A percentile compares a stretch with the other conserved stretches of the same genome.
Conservation (phyloP, 768 basidiomycete genomes). For the Tricholoma bakamatsutake region DNA sequence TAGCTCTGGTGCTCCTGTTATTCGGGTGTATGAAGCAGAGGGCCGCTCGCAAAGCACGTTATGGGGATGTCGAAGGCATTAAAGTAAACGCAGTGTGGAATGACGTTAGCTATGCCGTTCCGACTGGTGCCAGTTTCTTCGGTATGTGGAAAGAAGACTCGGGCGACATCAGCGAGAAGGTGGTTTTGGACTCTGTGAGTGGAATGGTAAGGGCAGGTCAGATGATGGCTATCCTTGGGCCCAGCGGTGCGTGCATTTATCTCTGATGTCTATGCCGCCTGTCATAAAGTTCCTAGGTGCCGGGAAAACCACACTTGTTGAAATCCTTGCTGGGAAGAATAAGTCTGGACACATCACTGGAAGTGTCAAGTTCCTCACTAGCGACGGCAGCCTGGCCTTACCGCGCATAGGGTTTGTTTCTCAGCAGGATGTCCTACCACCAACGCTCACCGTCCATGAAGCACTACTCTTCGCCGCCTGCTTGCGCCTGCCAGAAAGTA, state of each 20-base stretch:
- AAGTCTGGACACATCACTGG: slow-evolving; percentile 73
- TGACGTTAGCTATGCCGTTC: slow-evolving; percentile 61
- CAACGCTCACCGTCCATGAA: slow-evolving; percentile 76
- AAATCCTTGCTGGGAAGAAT: slow-evolving; percentile 79
- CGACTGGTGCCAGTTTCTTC: slow-evolving; percentile 16
- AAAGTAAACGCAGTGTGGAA: slow-evolving; percentile 65
- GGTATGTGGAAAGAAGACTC: slow-evolving; percentile 8
- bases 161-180: slow-evolving; percentile 38
- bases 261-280: neutral
- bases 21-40: slow-evolving; percentile 60
- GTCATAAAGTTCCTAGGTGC: slow-evolving; percentile 42
- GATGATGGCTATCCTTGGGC: slow-evolving; percentile 89
- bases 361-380: slow-evolving; percentile 48
- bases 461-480: slow-evolving; percentile 82
- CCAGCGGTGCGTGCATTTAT: slow-evolving; percentile 56
- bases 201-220: slow-evolving; percentile 75
- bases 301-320: slow-evolving; percentile 88
- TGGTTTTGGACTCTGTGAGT: slow-evolving; percentile 62
- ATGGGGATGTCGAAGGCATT: slow-evolving; percentile 35
- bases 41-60: slow-evolving; percentile 45
- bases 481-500: slow-evolving; percentile 72
- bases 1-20: slow-evolving; percentile 53
- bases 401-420: slow-evolving; percentile 82
- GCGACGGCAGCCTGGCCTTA: slow-evolving; percentile 17
- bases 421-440: slow-evolving; percentile 78